A percentile compares a stretch with the other conserved stretches of the same genome.
Conservation (phyloP, 306 rosid genomes). For the Coriaria nepalensis region DNA sequence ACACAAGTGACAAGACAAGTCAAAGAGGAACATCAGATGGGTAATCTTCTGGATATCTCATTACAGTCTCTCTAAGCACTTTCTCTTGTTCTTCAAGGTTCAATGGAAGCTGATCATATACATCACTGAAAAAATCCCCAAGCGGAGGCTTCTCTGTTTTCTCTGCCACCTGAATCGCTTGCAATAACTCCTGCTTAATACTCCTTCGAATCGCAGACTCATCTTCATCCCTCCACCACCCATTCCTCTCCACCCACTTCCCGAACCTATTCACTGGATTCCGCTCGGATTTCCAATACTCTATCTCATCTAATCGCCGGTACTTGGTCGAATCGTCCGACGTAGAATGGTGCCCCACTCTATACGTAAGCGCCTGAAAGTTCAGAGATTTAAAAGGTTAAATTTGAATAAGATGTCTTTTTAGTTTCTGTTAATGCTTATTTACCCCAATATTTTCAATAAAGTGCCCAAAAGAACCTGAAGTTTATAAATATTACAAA, state of each 20-base stretch:
- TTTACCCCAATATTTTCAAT: too few species aligned
- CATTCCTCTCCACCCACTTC: conserved; percentile 42
- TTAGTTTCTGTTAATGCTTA: too few species aligned
- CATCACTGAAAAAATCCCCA: conserved; percentile 42
- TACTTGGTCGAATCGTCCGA: conserved; percentile 75
- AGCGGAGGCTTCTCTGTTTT: conserved; percentile 45
- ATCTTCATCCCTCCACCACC: conserved; percentile 43
- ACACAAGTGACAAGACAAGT: too few species aligned
- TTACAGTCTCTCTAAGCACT: conserved; percentile 26
- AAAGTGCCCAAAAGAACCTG: too few species aligned
- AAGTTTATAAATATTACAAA: too few species aligned
- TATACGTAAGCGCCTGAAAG: conserved; percentile 58
- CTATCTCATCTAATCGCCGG: conserved; percentile 39
- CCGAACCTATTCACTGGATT: conserved; percentile 51
- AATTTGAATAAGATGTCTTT: too few species aligned
- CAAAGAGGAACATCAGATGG: conserved; percentile 54
- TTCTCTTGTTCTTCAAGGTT: conserved; percentile 54
- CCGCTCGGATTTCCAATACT: conserved; percentile 45
- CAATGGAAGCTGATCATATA: conserved; percentile 39
- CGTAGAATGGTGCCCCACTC: conserved; percentile 81
- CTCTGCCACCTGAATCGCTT: conserved; percentile 56
- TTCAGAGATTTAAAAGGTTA: too few species aligned
- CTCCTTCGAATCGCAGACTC: conserved; percentile 39
- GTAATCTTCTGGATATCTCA: conserved; percentile 35
- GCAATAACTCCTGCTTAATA: conserved; percentile 40